Conservation (phyloP, 2,329 filamentous ascomycete genomes). For the Microdochium paspali region DNA sequence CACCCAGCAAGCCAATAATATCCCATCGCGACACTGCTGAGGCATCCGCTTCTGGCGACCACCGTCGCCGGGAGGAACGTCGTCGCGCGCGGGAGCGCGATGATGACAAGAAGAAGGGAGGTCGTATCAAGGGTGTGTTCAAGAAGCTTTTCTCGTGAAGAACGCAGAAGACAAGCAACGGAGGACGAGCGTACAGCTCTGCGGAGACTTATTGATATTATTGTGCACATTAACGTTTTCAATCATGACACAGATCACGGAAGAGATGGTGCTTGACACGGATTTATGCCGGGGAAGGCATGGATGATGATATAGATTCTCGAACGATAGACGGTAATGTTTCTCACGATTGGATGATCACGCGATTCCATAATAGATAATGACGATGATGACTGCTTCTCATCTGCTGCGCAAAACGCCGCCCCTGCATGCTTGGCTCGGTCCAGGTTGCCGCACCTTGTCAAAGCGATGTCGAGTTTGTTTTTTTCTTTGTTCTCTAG, state of each 20-base stretch:
- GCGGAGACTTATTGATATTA: too few relatives aligned
- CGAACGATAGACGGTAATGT: background rate
- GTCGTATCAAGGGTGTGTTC: slow-evolving; percentile 23
- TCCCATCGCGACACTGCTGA: slow-evolving; percentile 3
- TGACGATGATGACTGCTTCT: background rate
- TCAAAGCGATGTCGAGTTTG: too few relatives aligned
- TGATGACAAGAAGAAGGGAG: slow-evolving; percentile 21
- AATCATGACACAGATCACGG: too few relatives aligned
- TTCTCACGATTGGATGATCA: background rate
- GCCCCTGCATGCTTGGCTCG: too few relatives aligned
- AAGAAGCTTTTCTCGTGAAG: slow-evolving; percentile 25
- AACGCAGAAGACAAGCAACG: background rate
- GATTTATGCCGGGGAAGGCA: too few relatives aligned
- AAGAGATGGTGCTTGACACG: too few relatives aligned
- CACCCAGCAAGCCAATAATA: slow-evolving; percentile 8
- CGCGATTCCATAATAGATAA: background rate
- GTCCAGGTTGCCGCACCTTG: too few relatives aligned
- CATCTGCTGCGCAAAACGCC: background rate
- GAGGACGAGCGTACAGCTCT: background rate
- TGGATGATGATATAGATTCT: background rate
- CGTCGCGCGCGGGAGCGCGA: slow-evolving; percentile 12
- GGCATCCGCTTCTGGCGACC: slow-evolving; percentile 13
- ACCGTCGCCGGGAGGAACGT: slow-evolving; percentile 22
- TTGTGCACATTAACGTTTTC: too few relatives aligned
- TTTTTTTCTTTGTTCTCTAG: too few relatives aligned